A percentile compares a stretch with the other conserved stretches of the same genome.
These are phyloP conservation scores for Thraustotheca clavata DNA, from an alignment of 352 stramenopile species.

Conservation along the genomic window DNA sequence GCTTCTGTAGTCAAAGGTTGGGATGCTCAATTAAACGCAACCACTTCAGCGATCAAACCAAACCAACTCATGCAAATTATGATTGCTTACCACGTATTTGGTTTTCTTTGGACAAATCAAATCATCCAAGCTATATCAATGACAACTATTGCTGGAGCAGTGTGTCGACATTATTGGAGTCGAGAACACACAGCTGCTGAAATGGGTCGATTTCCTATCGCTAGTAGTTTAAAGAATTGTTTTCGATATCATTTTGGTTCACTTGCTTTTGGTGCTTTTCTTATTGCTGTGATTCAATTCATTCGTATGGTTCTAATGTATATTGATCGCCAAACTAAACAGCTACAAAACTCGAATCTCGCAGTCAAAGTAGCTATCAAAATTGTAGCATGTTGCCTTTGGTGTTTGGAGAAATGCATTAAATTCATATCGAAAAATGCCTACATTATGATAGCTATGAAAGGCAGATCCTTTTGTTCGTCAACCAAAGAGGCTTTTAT, in stretches of 20 bases:
- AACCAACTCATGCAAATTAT: conserved; percentile 45
- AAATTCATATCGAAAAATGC: conserved; percentile 97
- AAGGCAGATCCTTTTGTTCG: conserved; percentile 61
- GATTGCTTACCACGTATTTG: conserved; percentile 87
- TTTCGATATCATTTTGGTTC: conserved; percentile 93
- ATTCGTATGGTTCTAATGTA: conserved; percentile 89
- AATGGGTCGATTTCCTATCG: conserved; percentile 59
- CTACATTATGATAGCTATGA: conserved; percentile 86
- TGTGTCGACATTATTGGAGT: conserved; percentile 92
- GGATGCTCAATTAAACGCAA: conserved; percentile 36
- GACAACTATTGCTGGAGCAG: conserved; percentile 89
- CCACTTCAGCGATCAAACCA: conserved; percentile 23
- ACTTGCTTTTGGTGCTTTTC: conserved; percentile 91
- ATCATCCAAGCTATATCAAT: conserved; percentile 95
- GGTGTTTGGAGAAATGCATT: conserved; percentile 92
- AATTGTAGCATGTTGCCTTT: conserved; percentile 89
- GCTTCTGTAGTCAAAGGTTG: conserved; percentile 24
- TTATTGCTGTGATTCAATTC: conserved; percentile 95
- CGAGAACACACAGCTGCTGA: conserved; percentile 45
- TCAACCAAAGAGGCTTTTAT: conserved; percentile 90
- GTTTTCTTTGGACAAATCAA: conserved; percentile 93
- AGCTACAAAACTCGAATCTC: conserved; percentile 64
- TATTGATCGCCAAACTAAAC: conserved; percentile 87
- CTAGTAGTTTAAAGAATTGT: conserved; percentile 61
- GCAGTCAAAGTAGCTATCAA: conserved; percentile 81